Evolutionary conservation across 176 grass and related monocot species (phyloP), one percentile per base, ranked within the genome.

Genomic region (Dendrocalamus sinicus): DNA sequence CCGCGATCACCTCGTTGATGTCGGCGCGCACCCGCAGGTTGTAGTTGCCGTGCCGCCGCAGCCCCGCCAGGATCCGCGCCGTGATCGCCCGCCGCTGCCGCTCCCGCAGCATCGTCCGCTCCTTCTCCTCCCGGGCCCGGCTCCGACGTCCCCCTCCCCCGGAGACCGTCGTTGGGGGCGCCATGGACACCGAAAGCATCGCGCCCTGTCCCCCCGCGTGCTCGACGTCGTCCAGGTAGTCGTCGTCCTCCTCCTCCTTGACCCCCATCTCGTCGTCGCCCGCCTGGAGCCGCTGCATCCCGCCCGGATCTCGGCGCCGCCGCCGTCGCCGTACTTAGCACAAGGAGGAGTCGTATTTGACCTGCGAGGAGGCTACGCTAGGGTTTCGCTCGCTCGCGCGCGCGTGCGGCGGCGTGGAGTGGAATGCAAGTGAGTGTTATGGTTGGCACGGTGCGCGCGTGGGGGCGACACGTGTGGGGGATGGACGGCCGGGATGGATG

Each of bases 1-100:
- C 89, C 5, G 92, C 92, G 37, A 94, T 87, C 3, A 94, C 92
- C 62, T 91, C 92, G 70, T 94, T 94, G 40, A 94, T 91, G 87
- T 97, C 95, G 11, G 95, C 90, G 75, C 95, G 91, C 2, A 83
- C 87, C 6, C 95, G 86, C 9, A 97, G 92, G 55, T 87, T 92
- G 83, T 93, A 97, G 84, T 94, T 94, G 63, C 95, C 95, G 92
- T 97, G 95, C 22, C 90, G 90, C 1, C 95, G 91, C 81, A 94
- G 81, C n/a, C 92, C 92, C 16, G 90, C 88, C 35, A 97, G 89
- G 70, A 97, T 97, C 86, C 91, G 89, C 26, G 58, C 92, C 62
- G 95, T 97, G 24, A 97, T 89, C 53, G 95, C 95, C 37, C 95
- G 89, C 69, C 95, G 88, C 32, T 84, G 91, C 39, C 95, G 89